Evolutionary conservation across 2,329 filamentous ascomycete species (phyloP).

Genomic region (Colletotrichum higginsianum): DNA sequence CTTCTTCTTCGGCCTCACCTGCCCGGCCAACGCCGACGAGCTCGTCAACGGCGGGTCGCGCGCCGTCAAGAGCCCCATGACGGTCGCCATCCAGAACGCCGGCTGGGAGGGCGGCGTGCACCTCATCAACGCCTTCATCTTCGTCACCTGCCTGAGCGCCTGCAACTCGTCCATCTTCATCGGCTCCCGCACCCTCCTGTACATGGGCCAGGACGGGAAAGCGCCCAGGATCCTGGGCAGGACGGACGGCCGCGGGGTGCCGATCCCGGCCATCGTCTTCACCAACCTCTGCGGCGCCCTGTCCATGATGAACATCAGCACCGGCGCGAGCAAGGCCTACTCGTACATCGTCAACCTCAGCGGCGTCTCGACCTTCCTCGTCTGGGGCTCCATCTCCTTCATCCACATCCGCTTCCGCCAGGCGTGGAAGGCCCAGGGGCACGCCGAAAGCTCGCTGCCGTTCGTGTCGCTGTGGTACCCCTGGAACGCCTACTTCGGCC

Average conservation of each 20-base stretch:
- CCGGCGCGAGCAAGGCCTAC: constrained; percentile 76
- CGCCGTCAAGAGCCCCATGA: constrained; percentile 80
- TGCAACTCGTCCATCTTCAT: constrained; percentile 86
- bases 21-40: constrained; percentile 76
- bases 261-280: constrained; percentile 73
- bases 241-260: constrained; percentile 76
- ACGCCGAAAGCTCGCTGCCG: constrained; percentile 67
- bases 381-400: constrained; percentile 79
- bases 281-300: constrained; percentile 80
- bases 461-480: constrained; percentile 70
- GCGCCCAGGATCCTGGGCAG: constrained; percentile 79
- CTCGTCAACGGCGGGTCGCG: constrained; percentile 74
- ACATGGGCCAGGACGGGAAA: constrained; percentile 81
- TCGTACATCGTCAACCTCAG: constrained; percentile 79
- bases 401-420: constrained; percentile 80
- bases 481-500: constrained; percentile 72
- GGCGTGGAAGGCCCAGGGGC: constrained; percentile 73
- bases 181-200: constrained; percentile 80
- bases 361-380: constrained; percentile 79
- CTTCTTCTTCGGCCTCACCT: constrained; percentile 82
- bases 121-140: constrained; percentile 83
- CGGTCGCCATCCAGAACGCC: constrained; percentile 80
- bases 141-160: constrained; percentile 80
- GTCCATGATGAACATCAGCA: constrained; percentile 82
- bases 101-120: constrained; percentile 82